Conservation (phyloP, 495 filamentous ascomycete genomes). For the Parmelia sp. region DNA sequence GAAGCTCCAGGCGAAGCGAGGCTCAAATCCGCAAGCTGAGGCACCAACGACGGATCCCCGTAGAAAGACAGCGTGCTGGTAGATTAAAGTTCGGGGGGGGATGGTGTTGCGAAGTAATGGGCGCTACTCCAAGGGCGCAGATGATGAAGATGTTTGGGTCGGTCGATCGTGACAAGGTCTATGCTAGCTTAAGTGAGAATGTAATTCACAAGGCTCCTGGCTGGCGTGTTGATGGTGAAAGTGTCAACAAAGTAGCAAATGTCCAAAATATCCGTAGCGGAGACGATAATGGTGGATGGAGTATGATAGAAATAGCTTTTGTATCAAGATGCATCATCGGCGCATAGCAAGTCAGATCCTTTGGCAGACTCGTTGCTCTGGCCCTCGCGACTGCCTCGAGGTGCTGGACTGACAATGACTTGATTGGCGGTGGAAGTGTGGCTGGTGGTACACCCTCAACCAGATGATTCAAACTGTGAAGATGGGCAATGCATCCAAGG, state of each 20-base stretch:
- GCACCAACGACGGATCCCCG: slow-evolving; percentile 24
- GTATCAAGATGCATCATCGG: slow-evolving; percentile 21
- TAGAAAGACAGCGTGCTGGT: slow-evolving; percentile 27
- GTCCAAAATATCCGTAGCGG: neutral
- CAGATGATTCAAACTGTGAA: neutral
- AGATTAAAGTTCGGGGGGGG: slow-evolving; percentile 1
- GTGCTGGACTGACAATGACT: neutral
- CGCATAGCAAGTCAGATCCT: slow-evolving; percentile 10
- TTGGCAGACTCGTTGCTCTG: neutral
- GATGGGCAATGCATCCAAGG: neutral
- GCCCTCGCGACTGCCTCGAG: slow-evolving; percentile 11
- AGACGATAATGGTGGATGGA: slow-evolving; percentile 8
- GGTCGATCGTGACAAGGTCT: neutral
- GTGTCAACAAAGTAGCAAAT: neutral
- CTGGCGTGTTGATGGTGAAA: neutral
- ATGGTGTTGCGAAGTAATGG: neutral
- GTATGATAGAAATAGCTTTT: slow-evolving; percentile 7
- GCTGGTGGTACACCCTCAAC: neutral
- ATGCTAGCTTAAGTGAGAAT: neutral
- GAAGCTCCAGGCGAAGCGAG: slow-evolving; percentile 34
- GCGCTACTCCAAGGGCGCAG: neutral
- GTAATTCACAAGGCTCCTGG: neutral
- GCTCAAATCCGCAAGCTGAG: slow-evolving; percentile 24
- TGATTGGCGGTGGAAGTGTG: neutral
- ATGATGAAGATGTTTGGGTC: neutral